Conservation (phyloP, 2,329 filamentous ascomycete genomes). For the Fusarium sp. region DNA sequence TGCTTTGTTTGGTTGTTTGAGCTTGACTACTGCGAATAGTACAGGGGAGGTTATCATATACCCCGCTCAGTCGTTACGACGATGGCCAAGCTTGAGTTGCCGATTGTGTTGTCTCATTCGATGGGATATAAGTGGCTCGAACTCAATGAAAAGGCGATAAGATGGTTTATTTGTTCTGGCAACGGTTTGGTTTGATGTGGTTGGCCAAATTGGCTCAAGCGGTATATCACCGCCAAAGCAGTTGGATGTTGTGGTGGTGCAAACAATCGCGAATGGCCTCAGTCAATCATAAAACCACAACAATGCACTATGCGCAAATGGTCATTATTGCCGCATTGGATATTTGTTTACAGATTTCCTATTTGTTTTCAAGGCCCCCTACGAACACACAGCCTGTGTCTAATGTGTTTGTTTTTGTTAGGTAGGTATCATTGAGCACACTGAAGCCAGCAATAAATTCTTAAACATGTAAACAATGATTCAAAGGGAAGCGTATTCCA, state of each 20-base stretch:
- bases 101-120: not conserved
- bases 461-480: not conserved
- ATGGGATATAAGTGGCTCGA: not conserved
- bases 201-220: not conserved
- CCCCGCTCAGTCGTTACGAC: not conserved
- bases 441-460: not conserved
- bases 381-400: not conserved
- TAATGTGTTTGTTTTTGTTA: not conserved
- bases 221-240: not conserved
- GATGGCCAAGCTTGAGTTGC: not conserved
- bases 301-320: not conserved
- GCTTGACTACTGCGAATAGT: not conserved
- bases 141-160: not conserved
- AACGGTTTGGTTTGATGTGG: not conserved
- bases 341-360: no score
- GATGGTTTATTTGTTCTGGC: not conserved
- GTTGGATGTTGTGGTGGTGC: not conserved
- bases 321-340: no score
- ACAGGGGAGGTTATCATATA: not conserved
- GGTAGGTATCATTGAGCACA: not conserved
- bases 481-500: not conserved
- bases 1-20: not conserved
- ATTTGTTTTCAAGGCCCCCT: not conserved
- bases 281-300: not conserved
- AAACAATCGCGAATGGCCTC: not conserved